Conservation (phyloP, 1,139 yeast species). For the Taphrina deformans region DNA sequence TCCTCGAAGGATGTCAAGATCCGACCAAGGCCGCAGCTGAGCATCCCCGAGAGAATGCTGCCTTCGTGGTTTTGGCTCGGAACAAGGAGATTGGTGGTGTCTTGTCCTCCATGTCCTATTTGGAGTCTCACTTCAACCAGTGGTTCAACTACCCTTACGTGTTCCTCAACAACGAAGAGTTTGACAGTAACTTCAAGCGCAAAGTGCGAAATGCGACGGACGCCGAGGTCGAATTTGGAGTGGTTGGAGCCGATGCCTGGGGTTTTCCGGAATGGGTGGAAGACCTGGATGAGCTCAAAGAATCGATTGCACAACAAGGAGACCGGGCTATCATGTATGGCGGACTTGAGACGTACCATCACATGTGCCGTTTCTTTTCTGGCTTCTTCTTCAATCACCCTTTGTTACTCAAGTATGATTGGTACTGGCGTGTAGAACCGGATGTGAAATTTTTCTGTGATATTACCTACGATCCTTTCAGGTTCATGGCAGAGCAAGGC, state of each 20-base stretch:
- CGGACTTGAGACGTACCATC: conserved; percentile 67
- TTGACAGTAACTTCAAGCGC: conserved; percentile 60
- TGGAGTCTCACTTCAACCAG: conserved; percentile 84
- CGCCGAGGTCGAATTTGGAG: conserved; percentile 65
- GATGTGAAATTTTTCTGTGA: conserved; percentile 87
- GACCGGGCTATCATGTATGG: conserved; percentile 83
- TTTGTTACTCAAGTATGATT: conserved; percentile 63
- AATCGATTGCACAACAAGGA: conserved; percentile 67
- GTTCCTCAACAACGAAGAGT: conserved; percentile 75
- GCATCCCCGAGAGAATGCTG: conserved; percentile 62
- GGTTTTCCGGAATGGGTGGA: conserved; percentile 51
- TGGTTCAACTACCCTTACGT: conserved; percentile 92
- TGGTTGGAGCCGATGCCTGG: conserved; percentile 58
- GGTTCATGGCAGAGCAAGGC: conserved; percentile 66
- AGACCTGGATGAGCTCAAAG: conserved; percentile 49
- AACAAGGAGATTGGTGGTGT: conserved; percentile 73
- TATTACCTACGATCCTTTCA: conserved; percentile 83
- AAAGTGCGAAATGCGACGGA: conserved; percentile 55
- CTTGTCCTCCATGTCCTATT: conserved; percentile 62
- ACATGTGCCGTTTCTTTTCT: conserved; percentile 71
- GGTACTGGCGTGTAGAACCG: conserved; percentile 97
- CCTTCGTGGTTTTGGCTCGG: conserved; percentile 78
- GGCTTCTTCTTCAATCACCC: conserved; percentile 76
- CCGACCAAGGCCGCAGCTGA: conserved; percentile 30
- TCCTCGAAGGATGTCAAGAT: conserved; percentile 33